Base-by-base conservation (phyloP, 2,329 filamentous ascomycete genomes). In the Fusarium paranaense region DNA sequence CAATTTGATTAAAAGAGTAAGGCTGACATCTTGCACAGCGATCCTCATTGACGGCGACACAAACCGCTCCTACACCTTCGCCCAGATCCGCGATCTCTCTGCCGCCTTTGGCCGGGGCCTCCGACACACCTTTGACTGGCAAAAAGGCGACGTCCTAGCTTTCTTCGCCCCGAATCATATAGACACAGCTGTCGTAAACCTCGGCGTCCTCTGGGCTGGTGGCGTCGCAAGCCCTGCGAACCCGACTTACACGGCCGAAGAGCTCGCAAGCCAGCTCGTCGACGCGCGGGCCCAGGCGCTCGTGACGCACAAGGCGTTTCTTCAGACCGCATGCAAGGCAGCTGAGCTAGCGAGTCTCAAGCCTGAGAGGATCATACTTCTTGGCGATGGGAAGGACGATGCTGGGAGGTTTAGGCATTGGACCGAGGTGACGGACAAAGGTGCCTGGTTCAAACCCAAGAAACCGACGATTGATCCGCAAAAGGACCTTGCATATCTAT, bases 141-240 rank as follows among this genome's bases (percentile, higher is more conserved):
- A 91, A 76, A 95, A 93, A 80, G 93, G 94, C 78, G 94, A 98
- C 80, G 94, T 97, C 2, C 87, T 98, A 25, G 93, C 89, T 13
- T 87, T 98, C 63, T 98, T 93, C 86, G 92, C 94, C 5, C 94
- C 95, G 32, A 98, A 98, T 81, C 91, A 89, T 81, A 93, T 98
- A 80, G 95, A 98, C 81, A 94, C 92, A 0, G 92, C 94, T 0
- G 86, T 92, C 4, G 83, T 95, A 56, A 94, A 90, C 82, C 94
- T 94, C 86, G 95, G 95, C 32, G 88, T 90, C 11, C 90, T 93
- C 74, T 98, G 94, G 93, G 93, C 94, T 1, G 95, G 95, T 54
- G 95, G 94, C 33, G 86, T 94, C 61, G 85, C 94, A 13, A 95
- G 92, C n/a, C 95, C 95, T 0, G 95, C 94, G 4, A 98, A 98